Percentiles rank a stretch among this genome's conserved stretches.
These are phyloP conservation scores for Phytophthora hibernalis DNA, from an alignment of 352 stramenopile genomes.

Conservation along the genomic window DNA sequence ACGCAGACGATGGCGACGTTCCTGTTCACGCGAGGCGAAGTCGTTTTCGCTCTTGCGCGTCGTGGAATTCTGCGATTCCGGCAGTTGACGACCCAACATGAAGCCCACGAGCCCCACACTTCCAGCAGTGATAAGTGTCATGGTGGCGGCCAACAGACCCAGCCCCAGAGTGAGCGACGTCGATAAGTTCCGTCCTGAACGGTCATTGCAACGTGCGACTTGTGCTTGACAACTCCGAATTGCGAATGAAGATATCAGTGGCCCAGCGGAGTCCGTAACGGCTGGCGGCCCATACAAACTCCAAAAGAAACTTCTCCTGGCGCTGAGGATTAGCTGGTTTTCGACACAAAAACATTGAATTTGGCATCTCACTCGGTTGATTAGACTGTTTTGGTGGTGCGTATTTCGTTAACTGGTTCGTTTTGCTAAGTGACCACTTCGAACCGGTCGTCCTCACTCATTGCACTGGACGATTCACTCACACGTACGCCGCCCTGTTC, in stretches of 20 bases:
- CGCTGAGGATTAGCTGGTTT: neutral
- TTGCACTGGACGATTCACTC: slow-evolving; percentile 61
- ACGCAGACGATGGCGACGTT: slow-evolving; percentile 53
- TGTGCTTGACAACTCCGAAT: slow-evolving; percentile 15
- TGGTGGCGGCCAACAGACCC: slow-evolving; percentile 70
- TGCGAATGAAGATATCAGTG: slow-evolving; percentile 23
- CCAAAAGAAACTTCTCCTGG: slow-evolving; percentile 29
- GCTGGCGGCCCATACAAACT: slow-evolving; percentile 45
- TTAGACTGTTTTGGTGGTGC: slow-evolving; percentile 15
- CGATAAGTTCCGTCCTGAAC: slow-evolving; percentile 46
- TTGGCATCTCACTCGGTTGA: slow-evolving; percentile 24
- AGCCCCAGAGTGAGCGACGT: slow-evolving; percentile 71
- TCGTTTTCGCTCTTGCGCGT: slow-evolving; percentile 23
- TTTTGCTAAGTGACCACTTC: slow-evolving; percentile 62
- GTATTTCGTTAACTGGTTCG: slow-evolving; percentile 3
- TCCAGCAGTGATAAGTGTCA: slow-evolving; percentile 77
- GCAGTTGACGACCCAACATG: slow-evolving; percentile 63
- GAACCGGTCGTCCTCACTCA: slow-evolving; percentile 66
- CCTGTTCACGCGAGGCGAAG: slow-evolving; percentile 17
- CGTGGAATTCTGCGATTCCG: slow-evolving; percentile 10
- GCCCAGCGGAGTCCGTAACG: slow-evolving; percentile 18
- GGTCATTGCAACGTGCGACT: slow-evolving; percentile 23
- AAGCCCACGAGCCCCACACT: slow-evolving; percentile 78
- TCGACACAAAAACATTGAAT: slow-evolving; percentile 20
- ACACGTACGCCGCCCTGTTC: slow-evolving; percentile 66